Evolutionary conservation across 73 alveolate species (phyloP).

Genomic region (Uronychia setigera): DNA sequence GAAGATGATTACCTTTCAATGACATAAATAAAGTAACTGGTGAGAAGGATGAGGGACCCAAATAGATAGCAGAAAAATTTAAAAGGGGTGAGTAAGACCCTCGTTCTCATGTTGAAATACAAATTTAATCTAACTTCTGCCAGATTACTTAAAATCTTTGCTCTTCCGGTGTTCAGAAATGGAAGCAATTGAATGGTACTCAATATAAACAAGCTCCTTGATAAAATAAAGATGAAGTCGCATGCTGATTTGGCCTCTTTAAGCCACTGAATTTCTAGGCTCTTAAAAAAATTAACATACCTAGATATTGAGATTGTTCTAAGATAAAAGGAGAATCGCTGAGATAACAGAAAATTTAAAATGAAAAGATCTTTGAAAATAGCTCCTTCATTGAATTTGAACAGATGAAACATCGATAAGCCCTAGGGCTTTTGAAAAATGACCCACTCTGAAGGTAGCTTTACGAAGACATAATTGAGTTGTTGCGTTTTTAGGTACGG

Average conservation of each 20-base stretch:
- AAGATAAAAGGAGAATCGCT: not conserved
- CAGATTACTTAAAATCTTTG: not conserved
- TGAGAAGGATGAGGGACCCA: not conserved
- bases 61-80: not conserved
- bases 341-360: not conserved
- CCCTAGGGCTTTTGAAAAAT: not conserved
- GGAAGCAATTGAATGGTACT: too few species aligned
- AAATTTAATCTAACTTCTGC: not conserved
- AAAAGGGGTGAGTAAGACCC: too few species aligned
- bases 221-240: not conserved
- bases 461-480: not conserved
- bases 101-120: not conserved
- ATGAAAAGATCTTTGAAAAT: not conserved
- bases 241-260: not conserved
- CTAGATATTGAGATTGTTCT: not conserved
- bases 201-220: not conserved
- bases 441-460: not conserved
- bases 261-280: too few species aligned
- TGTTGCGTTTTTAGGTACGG: too few species aligned
- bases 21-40: not conserved
- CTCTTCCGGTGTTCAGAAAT: too few species aligned
- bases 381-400: too few species aligned
- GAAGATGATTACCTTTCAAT: not conserved
- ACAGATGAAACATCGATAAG: not conserved
- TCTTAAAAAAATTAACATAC: not conserved